Evolutionary conservation across 176 grass and related monocot genomes (phyloP).

Genomic region (Miscanthus lutarioriparius): DNA sequence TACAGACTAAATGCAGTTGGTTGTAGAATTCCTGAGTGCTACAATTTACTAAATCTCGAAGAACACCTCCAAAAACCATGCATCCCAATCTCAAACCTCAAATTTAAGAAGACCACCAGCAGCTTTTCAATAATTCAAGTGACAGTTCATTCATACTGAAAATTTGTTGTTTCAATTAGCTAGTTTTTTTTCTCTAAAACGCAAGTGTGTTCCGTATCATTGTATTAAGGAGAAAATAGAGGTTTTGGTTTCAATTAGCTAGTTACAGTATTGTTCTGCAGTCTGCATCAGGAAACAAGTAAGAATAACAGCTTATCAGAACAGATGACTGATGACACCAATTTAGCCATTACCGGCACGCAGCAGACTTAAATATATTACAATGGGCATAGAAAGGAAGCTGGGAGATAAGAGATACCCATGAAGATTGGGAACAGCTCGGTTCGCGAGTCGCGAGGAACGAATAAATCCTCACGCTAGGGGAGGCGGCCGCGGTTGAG

Average conservation of each 20-base stretch:
- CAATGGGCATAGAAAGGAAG: constrained; percentile 6
- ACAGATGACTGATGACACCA: not conserved
- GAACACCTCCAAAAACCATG: not conserved
- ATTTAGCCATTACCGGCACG: not conserved
- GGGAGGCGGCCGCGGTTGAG: constrained; percentile 72
- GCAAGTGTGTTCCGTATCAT: no score
- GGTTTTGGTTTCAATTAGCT: not conserved
- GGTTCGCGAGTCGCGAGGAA: not conserved
- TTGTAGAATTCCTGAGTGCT: not conserved
- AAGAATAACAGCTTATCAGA: not conserved
- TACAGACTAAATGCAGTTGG: no score
- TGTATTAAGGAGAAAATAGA: no score
- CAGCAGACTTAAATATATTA: not conserved
- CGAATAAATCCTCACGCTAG: no score
- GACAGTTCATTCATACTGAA: no score
- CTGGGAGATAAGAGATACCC: constrained; percentile 10
- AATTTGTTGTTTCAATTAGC: not conserved
- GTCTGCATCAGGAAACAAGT: constrained; percentile 1
- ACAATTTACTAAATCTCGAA: no score
- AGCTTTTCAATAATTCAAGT: no score
- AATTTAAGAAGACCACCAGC: not conserved
- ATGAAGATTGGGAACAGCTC: not conserved
- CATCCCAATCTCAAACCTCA: not conserved
- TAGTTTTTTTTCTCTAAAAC: no score
- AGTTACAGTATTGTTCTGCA: not conserved